Evolutionary conservation across 2,329 filamentous ascomycete species (phyloP).

Genomic region (Fusarium robinianum): DNA sequence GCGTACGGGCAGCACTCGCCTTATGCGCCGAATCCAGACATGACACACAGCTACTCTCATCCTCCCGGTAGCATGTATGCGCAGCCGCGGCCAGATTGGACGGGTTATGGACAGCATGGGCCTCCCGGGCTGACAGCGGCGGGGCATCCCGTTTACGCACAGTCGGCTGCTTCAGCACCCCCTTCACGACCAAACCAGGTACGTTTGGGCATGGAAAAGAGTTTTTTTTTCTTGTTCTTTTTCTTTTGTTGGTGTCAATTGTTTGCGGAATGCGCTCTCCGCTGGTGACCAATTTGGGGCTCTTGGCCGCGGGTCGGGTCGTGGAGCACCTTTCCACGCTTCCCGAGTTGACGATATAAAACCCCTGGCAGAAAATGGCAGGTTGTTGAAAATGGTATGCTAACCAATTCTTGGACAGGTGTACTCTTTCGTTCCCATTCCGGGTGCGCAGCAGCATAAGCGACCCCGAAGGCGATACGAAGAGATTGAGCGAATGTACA

Average conservation of each 20-base stretch:
- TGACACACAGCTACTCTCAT: constrained; percentile 77
- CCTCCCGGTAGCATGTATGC: constrained; percentile 65
- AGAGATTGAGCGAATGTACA: constrained; percentile 99
- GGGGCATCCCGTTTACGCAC: constrained; percentile 59
- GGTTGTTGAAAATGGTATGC: neutral
- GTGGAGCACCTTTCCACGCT: too few relatives aligned
- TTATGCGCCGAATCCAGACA: constrained; percentile 83
- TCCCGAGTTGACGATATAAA: too few relatives aligned
- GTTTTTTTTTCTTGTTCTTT: too few relatives aligned
- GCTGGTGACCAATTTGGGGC: too few relatives aligned
- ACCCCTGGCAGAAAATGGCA: too few relatives aligned
- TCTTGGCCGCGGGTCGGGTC: too few relatives aligned
- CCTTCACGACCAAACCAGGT: constrained; percentile 64
- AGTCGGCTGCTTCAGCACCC: constrained; percentile 59
- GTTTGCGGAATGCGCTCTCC: too few relatives aligned
- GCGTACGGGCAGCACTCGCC: constrained; percentile 83
- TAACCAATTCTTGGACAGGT: constrained; percentile 63
- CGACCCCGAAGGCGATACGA: constrained; percentile 91
- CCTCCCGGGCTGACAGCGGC: constrained; percentile 53
- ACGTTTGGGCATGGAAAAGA: constrained; percentile 42
- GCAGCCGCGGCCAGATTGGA: constrained; percentile 77
- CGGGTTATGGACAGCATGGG: constrained; percentile 63
- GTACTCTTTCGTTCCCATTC: constrained; percentile 97
- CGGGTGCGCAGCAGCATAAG: constrained; percentile 96
- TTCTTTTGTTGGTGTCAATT: too few relatives aligned